Base-by-base conservation (phyloP, 805 yeast species). In the Nakazawaea populi region DNA sequence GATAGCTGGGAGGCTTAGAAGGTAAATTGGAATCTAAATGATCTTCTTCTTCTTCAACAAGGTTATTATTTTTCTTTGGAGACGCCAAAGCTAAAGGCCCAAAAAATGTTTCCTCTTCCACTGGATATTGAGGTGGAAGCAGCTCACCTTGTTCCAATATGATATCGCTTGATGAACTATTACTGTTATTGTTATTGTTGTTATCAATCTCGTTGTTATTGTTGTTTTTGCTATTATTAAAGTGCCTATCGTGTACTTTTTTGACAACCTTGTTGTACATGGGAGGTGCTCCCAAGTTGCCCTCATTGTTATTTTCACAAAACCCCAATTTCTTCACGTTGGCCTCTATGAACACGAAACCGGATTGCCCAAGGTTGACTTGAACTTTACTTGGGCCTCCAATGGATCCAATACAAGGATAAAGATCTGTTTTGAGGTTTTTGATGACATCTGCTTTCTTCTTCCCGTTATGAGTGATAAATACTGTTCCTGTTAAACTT, bases 341-440 rank as follows among this genome's bases (percentile, higher is more conserved):
- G 2, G 89, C 97, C 62, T 91, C 97, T 44, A 91, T 89, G 62
- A 79, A 89, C 3, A 91, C 97, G 67, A 80, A 90, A 1, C 97
- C 97, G 49, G 83, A 75, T 58, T 88, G 92, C 24, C 99, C 99
- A 49, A 94, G 68, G 71, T 74, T 56, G 69, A 81, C 70, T 64
- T 78, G 54, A 61, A 77, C 79, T 71, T 75, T 51, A 68, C 81
- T 64, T 54, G 75, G 51, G 65, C 77, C 66, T 63, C 66, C 71
- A 49, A 69, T 71, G 46, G 82, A 71, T 5, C 85, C 85, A 7
- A 79, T 66, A 24, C 82, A 79, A 4, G 84, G 84, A 49, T 70
- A 76, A 53, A 79, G 58, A 55, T 79, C 81, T 6, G 74, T 66
- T 55, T 64, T 75, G 51, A 80, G 66, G 18, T 79, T 76, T 51